Conservation (phyloP, 1,284 basidiomycete species). For the Cutaneotrichosporon dermatis region DNA sequence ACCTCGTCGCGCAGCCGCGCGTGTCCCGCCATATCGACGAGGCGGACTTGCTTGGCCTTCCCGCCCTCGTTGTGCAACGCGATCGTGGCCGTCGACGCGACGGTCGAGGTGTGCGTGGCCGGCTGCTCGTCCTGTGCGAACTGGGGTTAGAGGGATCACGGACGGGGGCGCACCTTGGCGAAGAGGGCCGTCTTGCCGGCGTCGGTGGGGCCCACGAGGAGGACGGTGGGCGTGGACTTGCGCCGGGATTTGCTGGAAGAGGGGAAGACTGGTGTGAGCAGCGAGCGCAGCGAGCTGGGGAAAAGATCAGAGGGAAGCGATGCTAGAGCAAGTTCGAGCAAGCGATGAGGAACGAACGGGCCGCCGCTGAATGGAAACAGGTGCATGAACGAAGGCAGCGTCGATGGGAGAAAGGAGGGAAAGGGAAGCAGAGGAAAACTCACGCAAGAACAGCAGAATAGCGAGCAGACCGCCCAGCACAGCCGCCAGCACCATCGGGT, state of each 20-base stretch:
- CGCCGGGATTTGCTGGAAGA: slow-evolving; percentile 12
- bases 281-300: no score
- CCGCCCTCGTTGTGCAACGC: slow-evolving; percentile 21
- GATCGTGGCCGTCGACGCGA: slow-evolving; percentile 31
- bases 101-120: slow-evolving; percentile 43
- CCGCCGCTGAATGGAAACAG: no score
- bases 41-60: slow-evolving; percentile 22
- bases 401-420: no score
- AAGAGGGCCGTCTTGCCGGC: slow-evolving; percentile 45
- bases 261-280: slow-evolving; percentile 7
- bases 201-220: slow-evolving; percentile 42
- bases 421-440: no score
- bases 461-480: no score
- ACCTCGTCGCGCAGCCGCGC: slow-evolving; percentile 42
- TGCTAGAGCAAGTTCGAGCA: no score
- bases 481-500: no score
- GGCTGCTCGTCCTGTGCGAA: slow-evolving; percentile 34
- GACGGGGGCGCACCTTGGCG: slow-evolving; percentile 30
- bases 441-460: no score
- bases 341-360: no score
- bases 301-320: no score
- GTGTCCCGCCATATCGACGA: slow-evolving; percentile 47
- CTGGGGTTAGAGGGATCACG: slow-evolving; percentile 15
- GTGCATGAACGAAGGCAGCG: no score
- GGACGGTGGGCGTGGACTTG: slow-evolving; percentile 31